Conservation (phyloP, 73 alveolate species). For the Paraurostyla sp. region DNA sequence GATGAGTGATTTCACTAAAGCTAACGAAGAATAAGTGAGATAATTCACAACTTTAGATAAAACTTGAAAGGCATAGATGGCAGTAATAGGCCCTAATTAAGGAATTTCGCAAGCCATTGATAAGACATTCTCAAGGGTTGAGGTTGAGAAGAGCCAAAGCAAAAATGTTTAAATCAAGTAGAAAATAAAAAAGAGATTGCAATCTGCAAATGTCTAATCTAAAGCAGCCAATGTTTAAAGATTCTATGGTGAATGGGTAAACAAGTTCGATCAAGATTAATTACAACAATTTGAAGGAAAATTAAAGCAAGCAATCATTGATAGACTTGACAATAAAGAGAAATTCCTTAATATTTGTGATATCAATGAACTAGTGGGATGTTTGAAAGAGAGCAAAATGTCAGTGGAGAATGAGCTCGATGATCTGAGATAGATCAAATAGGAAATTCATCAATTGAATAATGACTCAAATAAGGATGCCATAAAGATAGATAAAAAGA, state of each 20-base stretch:
- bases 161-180: not conserved
- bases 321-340: slow-evolving; percentile 50
- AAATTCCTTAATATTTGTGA: slow-evolving; percentile 32
- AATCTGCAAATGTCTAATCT: not conserved
- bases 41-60: not conserved
- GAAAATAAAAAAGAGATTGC: not conserved
- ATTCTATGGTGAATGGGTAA: not conserved
- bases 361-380: slow-evolving; percentile 38
- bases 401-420: slow-evolving; percentile 54
- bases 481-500: slow-evolving; percentile 8
- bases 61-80: not conserved
- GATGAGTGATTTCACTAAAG: slow-evolving; percentile 36
- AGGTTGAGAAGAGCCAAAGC: not conserved
- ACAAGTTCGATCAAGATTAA: not conserved
- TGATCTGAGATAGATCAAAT: slow-evolving; percentile 29
- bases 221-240: not conserved
- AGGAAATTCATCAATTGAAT: not conserved
- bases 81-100: slow-evolving; percentile 1
- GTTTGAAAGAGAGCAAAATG: slow-evolving; percentile 55
- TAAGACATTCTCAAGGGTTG: slow-evolving; percentile 51
- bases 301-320: slow-evolving; percentile 50
- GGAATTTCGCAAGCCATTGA: slow-evolving; percentile 58
- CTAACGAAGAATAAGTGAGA: slow-evolving; percentile 16
- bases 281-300: not conserved
- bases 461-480: not conserved